phyloP scores from a whole-genome alignment of 2,329 filamentous ascomycete genomes.

The Lachnum nothofagi region DNA sequence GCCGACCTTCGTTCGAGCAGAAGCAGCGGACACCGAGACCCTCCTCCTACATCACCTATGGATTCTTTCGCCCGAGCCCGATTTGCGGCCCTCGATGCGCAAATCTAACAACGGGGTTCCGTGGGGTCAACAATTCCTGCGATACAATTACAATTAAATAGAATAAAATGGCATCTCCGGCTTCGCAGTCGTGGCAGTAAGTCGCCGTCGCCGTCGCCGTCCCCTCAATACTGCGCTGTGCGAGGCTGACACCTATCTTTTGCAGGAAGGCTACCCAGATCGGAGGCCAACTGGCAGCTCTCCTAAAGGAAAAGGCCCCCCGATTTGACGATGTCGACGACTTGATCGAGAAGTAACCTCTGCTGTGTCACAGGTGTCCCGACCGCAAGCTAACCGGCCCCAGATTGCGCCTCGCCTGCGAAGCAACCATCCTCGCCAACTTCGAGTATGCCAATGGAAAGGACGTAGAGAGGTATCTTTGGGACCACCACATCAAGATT shows the following conservation, averaged over 20 bases:
- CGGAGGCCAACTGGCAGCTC: slow-evolving; percentile 44
- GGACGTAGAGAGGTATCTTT: slow-evolving; percentile 66
- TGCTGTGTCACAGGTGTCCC: neutral
- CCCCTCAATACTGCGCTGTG: slow-evolving; percentile 1
- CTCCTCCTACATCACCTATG: no score
- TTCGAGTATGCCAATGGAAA: slow-evolving; percentile 59
- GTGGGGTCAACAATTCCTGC: slow-evolving; percentile 38
- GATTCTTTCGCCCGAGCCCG: no score
- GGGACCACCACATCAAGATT: slow-evolving; percentile 72
- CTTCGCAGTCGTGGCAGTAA: slow-evolving; percentile 49
- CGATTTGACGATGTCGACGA: slow-evolving; percentile 44
- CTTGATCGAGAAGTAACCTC: slow-evolving; percentile 28
- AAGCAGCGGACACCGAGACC: no score
- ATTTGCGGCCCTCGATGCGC: slow-evolving; percentile 40
- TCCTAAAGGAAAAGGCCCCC: slow-evolving; percentile 44
- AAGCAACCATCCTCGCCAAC: slow-evolving; percentile 68
- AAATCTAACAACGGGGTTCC: slow-evolving; percentile 54
- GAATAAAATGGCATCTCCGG: slow-evolving; percentile 30
- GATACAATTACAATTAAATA: no score
- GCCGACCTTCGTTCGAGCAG: no score
- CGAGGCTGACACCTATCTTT: slow-evolving; percentile 14
- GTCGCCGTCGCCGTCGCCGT: slow-evolving; percentile 22
- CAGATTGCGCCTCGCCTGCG: slow-evolving; percentile 51
- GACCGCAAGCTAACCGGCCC: slow-evolving; percentile 13
- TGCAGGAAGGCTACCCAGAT: slow-evolving; percentile 39